A percentile compares a stretch with the other conserved stretches of the same genome.
phyloP scores from a whole-genome alignment of 352 stramenopile genomes.

The Pythium rishiriense region DNA sequence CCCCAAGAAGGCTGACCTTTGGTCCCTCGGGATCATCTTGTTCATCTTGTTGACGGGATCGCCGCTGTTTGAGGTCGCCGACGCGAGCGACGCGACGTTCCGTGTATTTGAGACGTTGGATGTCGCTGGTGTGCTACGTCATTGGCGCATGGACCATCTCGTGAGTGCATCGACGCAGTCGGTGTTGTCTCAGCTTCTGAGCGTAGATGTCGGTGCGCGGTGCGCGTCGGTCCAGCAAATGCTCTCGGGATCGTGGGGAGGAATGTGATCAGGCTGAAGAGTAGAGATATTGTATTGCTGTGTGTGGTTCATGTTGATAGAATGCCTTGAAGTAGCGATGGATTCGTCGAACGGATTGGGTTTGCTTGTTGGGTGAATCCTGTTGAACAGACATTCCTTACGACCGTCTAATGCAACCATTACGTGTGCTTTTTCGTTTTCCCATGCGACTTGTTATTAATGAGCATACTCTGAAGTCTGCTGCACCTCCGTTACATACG shows the following conservation, averaged over 20 bases:
- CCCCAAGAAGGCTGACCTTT: conserved; percentile 33
- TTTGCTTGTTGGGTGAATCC: too few species aligned
- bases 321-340: too few species aligned
- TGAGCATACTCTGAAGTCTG: too few species aligned
- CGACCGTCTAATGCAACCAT: too few species aligned
- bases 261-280: background rate
- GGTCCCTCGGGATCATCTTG: conserved; percentile 64
- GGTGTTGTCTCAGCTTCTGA: background rate
- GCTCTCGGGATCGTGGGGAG: background rate
- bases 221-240: background rate
- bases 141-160: background rate
- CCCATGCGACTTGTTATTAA: too few species aligned
- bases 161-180: background rate
- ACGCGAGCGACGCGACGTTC: conserved; percentile 2
- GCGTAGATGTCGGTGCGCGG: background rate
- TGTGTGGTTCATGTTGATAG: background rate
- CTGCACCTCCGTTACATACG: too few species aligned
- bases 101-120: background rate
- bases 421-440: too few species aligned
- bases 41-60: conserved; percentile 74
- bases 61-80: conserved; percentile 27
- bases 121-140: background rate
- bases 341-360: too few species aligned
- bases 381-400: too few species aligned
- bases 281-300: background rate